These are phyloP conservation scores for Geranium rotundifolium DNA, from an alignment of 345 rosid genomes.

Conservation along the genomic window DNA sequence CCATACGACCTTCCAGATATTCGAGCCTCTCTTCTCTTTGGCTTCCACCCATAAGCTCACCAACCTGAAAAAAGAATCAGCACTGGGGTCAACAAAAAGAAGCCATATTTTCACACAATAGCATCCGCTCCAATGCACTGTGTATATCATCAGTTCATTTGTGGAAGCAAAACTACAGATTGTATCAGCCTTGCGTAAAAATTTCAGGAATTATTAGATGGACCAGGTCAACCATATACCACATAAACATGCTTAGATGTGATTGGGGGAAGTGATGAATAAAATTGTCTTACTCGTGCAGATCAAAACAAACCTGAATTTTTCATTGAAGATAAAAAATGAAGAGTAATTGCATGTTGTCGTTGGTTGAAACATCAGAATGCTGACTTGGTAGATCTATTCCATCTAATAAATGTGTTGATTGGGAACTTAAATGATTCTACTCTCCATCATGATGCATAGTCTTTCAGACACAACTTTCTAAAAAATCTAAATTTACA, in stretches of 20 bases:
- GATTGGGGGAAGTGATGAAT: too few species aligned
- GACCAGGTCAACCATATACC: too few species aligned
- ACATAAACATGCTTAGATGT: too few species aligned
- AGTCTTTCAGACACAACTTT: too few species aligned
- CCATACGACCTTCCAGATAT: constrained; percentile 67
- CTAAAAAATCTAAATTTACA: not conserved
- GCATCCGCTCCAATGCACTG: not conserved
- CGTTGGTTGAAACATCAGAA: not conserved
- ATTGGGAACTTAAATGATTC: not conserved
- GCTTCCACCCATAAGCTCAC: constrained; percentile 98
- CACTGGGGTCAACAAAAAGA: not conserved
- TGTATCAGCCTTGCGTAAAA: too few species aligned
- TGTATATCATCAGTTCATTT: not conserved
- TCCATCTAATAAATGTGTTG: not conserved
- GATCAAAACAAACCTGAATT: not conserved
- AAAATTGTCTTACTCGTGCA: not conserved
- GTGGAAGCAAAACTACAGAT: not conserved
- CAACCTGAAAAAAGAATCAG: constrained; percentile 36
- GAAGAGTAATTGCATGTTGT: not conserved
- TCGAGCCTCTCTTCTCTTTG: constrained; percentile 96
- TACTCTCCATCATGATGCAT: not conserved
- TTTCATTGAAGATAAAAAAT: too few species aligned
- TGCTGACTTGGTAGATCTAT: not conserved
- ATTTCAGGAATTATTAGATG: too few species aligned
- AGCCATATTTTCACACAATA: not conserved